Conservation (phyloP, 371 early-diverging fungal genomes). For the Apophysomyces trapeziformis region DNA sequence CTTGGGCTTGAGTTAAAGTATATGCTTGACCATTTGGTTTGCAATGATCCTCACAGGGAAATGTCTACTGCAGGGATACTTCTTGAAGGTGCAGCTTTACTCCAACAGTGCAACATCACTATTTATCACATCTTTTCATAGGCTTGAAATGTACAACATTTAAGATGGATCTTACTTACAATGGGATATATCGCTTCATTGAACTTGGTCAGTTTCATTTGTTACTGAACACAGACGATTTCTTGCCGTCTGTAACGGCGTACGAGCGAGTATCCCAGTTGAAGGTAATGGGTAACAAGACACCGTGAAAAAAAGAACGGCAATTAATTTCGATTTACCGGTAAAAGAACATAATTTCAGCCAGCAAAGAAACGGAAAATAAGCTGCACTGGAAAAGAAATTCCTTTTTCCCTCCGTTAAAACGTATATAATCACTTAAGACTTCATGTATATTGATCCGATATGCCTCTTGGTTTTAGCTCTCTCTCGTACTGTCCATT, state of each 20-base stretch:
- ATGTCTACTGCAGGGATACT: not conserved
- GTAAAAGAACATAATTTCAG: not conserved
- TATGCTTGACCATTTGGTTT: conserved; percentile 9
- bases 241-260: not conserved
- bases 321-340: not conserved
- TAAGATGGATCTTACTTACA: conserved; percentile 8
- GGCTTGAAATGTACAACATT: conserved; percentile 13
- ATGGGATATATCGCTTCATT: conserved; percentile 11
- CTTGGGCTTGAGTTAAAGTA: conserved; percentile 10
- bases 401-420: not conserved
- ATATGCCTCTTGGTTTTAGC: too few species aligned
- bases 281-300: not conserved
- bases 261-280: not conserved
- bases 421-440: not conserved
- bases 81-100: conserved; percentile 1
- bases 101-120: not conserved
- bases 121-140: not conserved
- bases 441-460: too few species aligned
- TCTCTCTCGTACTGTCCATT: too few species aligned
- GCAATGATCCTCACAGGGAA: conserved; percentile 5
- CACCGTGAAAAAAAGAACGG: not conserved
- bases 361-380: not conserved
- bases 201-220: not conserved
- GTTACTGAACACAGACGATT: not conserved
- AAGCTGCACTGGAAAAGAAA: not conserved